Evolutionary conservation across 225 moss, liverwort and hornwort genomes (phyloP), one percentile per base, ranked within the genome.

Genomic region (Straminergon stramineum): DNA sequence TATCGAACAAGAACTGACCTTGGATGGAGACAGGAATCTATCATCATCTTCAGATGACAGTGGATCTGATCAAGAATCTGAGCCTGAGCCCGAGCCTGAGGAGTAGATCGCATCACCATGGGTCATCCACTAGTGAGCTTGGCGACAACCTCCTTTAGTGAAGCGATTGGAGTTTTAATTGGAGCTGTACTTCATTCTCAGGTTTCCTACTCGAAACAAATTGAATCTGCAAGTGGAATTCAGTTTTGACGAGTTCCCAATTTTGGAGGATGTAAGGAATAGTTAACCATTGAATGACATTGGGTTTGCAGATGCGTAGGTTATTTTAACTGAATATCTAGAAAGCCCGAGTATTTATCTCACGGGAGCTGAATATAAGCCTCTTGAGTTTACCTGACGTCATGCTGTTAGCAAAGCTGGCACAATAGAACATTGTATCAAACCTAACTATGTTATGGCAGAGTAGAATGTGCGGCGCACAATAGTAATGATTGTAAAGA

Each of bases 61-160:
- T 57, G 91, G 85, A 31, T 94, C 91, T 74, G 92, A 91, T 69
- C 91, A 87, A 80, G 94, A 94, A 67, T 92, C 94, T 37, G 94
- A 94, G 78, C 86, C 90, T 61, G 92, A 91, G 75, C 80, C 61
- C 43, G 86, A 90, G 37, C 76, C 66, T 69, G 87, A 90, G 86
- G 91, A 88, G 74, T 93, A 91, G 88, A 45, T 41, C 53, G 37
- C 79, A 79, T 83, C 45, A 66, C 62, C 39, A 34, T 83, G n/a
- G 88, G 11, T 63, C 68, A 52, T 78, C 26, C 37, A 32, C 41
- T 15, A 68, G 56, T 79, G 43, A 82, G 68, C 39, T 52, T 58
- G 64, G 76, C 57, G 64, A 89, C 71, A 87, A 85, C 83, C 67
- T n/a, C 77, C 78, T 51, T 79, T 43, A 71, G 60, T 77, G 82